Conservation (phyloP, 805 yeast species). For the Candida coleopterorum region DNA sequence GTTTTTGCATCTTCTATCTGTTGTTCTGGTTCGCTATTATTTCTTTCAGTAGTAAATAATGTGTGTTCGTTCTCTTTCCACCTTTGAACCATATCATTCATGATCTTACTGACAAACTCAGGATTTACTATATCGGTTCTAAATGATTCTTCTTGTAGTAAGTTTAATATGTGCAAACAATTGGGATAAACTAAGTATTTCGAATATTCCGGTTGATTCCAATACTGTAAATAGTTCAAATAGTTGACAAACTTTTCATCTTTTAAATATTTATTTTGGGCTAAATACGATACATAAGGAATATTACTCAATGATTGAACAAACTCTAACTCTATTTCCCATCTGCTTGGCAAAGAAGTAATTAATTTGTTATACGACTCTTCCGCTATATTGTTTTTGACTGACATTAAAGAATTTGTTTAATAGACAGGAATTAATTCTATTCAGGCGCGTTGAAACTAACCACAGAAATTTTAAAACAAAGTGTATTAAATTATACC, state of each 20-base stretch:
- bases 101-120: constrained; percentile 52
- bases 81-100: constrained; percentile 72
- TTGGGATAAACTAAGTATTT: constrained; percentile 79
- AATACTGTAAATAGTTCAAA: constrained; percentile 76
- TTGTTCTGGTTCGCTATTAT: too few species aligned
- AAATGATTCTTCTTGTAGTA: constrained; percentile 51
- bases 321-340: constrained; percentile 91
- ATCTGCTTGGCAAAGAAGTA: constrained; percentile 58
- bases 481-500: too few species aligned
- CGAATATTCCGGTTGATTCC: constrained; percentile 71
- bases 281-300: constrained; percentile 79
- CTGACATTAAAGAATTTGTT: too few species aligned
- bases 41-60: too few species aligned
- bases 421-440: too few species aligned
- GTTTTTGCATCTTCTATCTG: too few species aligned
- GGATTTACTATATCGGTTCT: constrained; percentile 52
- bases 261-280: constrained; percentile 75
- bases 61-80: constrained; percentile 45
- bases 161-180: constrained; percentile 72
- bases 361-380: constrained; percentile 7
- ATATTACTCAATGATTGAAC: constrained; percentile 90
- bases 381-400: too few species aligned
- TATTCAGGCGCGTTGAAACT: too few species aligned
- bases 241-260: constrained; percentile 71
- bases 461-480: too few species aligned